Conservation (phyloP, 2,329 filamentous ascomycete species). For the Elsinoe batatas region DNA sequence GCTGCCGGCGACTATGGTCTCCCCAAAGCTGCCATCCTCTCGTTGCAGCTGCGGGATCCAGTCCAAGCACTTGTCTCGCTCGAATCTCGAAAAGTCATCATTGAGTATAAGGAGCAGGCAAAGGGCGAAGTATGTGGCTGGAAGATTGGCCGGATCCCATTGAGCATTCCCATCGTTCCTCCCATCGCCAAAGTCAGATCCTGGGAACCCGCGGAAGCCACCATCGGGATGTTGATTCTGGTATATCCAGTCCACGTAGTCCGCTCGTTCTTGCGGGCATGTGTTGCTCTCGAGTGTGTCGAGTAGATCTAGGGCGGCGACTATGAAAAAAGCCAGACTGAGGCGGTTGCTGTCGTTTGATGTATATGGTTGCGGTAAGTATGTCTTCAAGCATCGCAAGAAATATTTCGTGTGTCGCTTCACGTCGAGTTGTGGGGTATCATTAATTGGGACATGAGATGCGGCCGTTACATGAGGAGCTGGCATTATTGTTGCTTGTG, state of each 20-base stretch:
- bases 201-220: constrained; percentile 81
- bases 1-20: constrained; percentile 53
- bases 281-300: constrained; percentile 50
- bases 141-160: constrained; percentile 72
- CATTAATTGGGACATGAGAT: background rate
- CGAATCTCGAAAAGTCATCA: constrained; percentile 53
- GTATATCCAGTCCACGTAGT: constrained; percentile 68
- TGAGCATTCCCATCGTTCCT: constrained; percentile 42
- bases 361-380: constrained; percentile 70
- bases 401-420: constrained; percentile 57
- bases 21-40: constrained; percentile 81
- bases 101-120: constrained; percentile 58
- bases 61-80: constrained; percentile 53
- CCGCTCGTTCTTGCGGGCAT: constrained; percentile 42
- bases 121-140: constrained; percentile 83
- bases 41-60: constrained; percentile 75
- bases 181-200: constrained; percentile 45
- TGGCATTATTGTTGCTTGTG: background rate
- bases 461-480: background rate
- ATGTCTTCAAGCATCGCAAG: constrained; percentile 73
- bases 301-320: constrained; percentile 77
- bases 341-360: constrained; percentile 84
- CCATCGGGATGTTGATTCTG: constrained; percentile 74
- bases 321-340: constrained; percentile 78
- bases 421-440: constrained; percentile 13